Evolutionary conservation across 768 basidiomycete species (phyloP), one percentile per base, ranked within the genome.

Genomic region (Tephrocybe sp.): DNA sequence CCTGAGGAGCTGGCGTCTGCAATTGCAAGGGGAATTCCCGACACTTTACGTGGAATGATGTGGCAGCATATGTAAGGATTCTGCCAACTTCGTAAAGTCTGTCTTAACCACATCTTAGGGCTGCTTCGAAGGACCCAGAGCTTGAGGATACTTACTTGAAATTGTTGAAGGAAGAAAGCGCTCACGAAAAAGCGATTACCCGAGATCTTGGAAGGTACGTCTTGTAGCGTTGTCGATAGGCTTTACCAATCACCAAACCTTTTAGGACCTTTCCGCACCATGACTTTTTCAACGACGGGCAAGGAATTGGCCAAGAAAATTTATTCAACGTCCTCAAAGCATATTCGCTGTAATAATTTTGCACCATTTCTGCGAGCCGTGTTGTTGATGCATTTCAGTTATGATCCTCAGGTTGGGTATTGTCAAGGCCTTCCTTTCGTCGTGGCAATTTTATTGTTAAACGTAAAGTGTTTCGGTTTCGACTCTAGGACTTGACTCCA

Each of bases 301-400:
- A 90, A 60, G 97, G 96, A 8, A 88, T 95, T 23, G 97, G 97
- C 2, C 95, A 98, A 66, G 96, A 98, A 68, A 95, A 96, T 62
- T 69, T 99, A 30, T 98, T 98, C 74, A 98, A 98, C 64, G 95
- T 99, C 30, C 77, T 98, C 26, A 98, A 98, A 67, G 97, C 97
- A 9, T 99, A 98, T 66, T 97, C 93, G 18, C 66, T 98, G 85
- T 93, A 72, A 63, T 88, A 67, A 42, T 42, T 25, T 28, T 48
- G 12, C 9, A 38, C 45, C 17, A 53, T 20, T 4, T 28, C n/a
- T n/a, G n/a, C 7, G 41, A 15, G 5, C 56, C 46, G 12, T 26
- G 43, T 32, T 48, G 15, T 54, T 55, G 20, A 48, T 14, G 18
- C 36, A 25, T 39, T 54, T 28, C 23, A 87, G 93, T 61, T 90